Evolutionary conservation across 495 filamentous ascomycete species (phyloP).

Genomic region (Paragyromitra xinjiangensis): DNA sequence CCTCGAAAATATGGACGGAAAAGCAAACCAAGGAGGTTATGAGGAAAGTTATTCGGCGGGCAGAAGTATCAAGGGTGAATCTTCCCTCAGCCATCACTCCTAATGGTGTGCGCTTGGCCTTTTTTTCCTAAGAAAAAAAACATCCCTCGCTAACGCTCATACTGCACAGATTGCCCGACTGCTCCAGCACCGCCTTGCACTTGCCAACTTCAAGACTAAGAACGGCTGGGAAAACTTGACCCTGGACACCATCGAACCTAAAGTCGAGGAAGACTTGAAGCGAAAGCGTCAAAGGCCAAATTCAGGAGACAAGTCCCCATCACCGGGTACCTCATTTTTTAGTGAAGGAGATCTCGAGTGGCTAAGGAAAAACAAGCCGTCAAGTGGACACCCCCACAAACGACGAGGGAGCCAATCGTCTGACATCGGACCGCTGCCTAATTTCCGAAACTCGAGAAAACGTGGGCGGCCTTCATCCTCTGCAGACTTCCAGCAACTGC

Average conservation of each 20-base stretch:
- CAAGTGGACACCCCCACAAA: constrained; percentile 41
- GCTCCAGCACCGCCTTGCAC: constrained; percentile 88
- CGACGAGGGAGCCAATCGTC: constrained; percentile 54
- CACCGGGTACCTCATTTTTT: constrained; percentile 54
- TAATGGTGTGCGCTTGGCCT: constrained; percentile 37
- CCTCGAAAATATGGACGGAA: constrained; percentile 56
- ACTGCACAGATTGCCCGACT: constrained; percentile 80
- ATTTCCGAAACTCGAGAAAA: constrained; percentile 54
- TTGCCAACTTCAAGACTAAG: constrained; percentile 95
- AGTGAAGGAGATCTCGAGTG: constrained; percentile 57
- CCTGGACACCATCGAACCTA: constrained; percentile 76
- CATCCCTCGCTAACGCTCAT: constrained; percentile 46
- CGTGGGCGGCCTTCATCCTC: constrained; percentile 51
- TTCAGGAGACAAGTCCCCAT: constrained; percentile 52
- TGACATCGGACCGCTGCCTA: constrained; percentile 53
- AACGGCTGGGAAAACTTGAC: constrained; percentile 84
- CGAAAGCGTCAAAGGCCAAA: constrained; percentile 64
- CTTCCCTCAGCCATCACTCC: constrained; percentile 30
- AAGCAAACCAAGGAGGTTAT: constrained; percentile 58
- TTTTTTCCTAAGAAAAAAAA: constrained; percentile 27
- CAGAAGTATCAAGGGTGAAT: constrained; percentile 58
- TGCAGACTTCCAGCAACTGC: constrained; percentile 48
- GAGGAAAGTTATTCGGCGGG: constrained; percentile 57
- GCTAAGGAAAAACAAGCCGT: constrained; percentile 51
- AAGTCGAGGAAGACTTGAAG: constrained; percentile 75